A percentile compares a stretch with the other conserved stretches of the same genome.
These are phyloP conservation scores for Neurospora terricola DNA, from an alignment of 495 filamentous ascomycete genomes.

Conservation along the genomic window DNA sequence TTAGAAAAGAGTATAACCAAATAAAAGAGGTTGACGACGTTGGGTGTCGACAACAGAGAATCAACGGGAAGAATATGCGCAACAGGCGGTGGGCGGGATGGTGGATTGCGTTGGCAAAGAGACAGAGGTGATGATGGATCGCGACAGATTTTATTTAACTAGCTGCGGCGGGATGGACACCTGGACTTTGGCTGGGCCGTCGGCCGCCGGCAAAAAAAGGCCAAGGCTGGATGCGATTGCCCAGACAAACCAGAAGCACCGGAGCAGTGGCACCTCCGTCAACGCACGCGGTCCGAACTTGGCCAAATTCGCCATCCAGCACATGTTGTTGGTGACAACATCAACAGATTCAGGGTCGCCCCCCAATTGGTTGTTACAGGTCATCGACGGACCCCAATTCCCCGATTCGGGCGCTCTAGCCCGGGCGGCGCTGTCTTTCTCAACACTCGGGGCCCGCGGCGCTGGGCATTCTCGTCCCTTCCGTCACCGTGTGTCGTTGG, in stretches of 20 bases:
- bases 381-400: background rate
- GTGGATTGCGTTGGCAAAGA: background rate
- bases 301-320: background rate
- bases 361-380: background rate
- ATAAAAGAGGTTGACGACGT: background rate
- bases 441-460: background rate
- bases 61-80: background rate
- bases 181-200: background rate
- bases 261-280: background rate
- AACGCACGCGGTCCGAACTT: background rate
- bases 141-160: background rate
- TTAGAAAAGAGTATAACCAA: background rate
- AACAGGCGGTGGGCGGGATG: background rate
- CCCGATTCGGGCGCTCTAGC: background rate
- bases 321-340: background rate
- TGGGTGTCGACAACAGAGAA: background rate
- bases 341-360: background rate
- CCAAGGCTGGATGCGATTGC: background rate
- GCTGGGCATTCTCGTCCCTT: background rate
- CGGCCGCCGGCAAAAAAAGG: background rate
- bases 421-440: background rate
- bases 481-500: background rate
- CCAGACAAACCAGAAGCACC: background rate
- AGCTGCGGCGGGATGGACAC: background rate
- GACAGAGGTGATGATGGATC: background rate